Evolutionary conservation across 495 filamentous ascomycete species (phyloP).

Genomic region (Penicillium canescens): DNA sequence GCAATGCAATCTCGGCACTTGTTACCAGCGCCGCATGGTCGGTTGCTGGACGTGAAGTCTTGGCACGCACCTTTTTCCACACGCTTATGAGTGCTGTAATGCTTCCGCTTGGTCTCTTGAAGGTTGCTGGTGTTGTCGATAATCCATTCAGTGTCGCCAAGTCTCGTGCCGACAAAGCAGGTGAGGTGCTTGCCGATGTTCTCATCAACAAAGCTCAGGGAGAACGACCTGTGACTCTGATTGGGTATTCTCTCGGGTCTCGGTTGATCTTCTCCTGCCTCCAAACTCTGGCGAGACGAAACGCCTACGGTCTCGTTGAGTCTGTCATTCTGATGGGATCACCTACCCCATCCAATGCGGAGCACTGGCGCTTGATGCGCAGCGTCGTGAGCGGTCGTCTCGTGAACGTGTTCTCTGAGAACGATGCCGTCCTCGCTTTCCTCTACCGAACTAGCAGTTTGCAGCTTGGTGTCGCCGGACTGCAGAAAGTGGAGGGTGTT

Average conservation of each 20-base stretch:
- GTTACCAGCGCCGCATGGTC: constrained; percentile 77
- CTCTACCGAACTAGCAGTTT: constrained; percentile 76
- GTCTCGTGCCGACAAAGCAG: constrained; percentile 82
- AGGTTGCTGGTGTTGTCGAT: constrained; percentile 79
- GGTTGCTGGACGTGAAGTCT: constrained; percentile 73
- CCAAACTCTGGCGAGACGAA: constrained; percentile 68
- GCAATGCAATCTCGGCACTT: constrained; percentile 69
- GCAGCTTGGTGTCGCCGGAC: constrained; percentile 73
- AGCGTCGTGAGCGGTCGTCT: constrained; percentile 71
- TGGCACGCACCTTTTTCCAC: constrained; percentile 75
- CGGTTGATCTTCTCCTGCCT: constrained; percentile 85
- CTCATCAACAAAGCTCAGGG: constrained; percentile 87
- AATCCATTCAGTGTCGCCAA: constrained; percentile 88
- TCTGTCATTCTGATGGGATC: constrained; percentile 81
- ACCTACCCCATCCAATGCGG: constrained; percentile 66
- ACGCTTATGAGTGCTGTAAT: constrained; percentile 66
- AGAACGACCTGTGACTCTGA: constrained; percentile 80
- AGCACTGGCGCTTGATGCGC: constrained; percentile 68
- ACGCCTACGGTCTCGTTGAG: constrained; percentile 85
- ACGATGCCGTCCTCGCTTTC: constrained; percentile 76
- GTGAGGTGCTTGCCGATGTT: constrained; percentile 80
- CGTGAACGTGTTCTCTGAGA: constrained; percentile 75
- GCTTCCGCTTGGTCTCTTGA: constrained; percentile 77
- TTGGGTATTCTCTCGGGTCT: constrained; percentile 91
- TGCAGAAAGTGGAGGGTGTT: constrained; percentile 64